These are phyloP conservation scores for Trichoderma sp. DNA, from an alignment of 2,329 filamentous ascomycete genomes.

Conservation along the genomic window DNA sequence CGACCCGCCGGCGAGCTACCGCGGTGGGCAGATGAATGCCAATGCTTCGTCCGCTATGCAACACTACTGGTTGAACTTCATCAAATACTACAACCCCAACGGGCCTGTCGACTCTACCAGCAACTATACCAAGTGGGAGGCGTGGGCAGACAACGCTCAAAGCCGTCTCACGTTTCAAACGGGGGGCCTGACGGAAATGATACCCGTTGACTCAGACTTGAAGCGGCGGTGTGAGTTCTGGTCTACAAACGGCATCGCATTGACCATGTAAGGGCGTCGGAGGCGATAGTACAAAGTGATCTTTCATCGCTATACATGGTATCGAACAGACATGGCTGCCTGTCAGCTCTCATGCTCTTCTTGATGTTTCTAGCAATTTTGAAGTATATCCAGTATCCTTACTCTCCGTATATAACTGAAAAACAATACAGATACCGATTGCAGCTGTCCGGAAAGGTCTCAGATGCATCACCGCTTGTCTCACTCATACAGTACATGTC, in stretches of 20 bases:
- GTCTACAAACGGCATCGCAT: conserved; percentile 27
- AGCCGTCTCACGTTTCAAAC: conserved; percentile 46
- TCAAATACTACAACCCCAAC: conserved; percentile 68
- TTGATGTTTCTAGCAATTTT: not conserved
- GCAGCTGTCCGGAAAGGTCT: not conserved
- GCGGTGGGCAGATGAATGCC: conserved; percentile 53
- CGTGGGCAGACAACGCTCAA: conserved; percentile 40
- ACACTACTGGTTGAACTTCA: conserved; percentile 74
- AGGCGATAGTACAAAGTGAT: not conserved
- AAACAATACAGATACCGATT: not conserved
- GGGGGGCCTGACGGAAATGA: conserved; percentile 44
- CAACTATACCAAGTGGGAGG: conserved; percentile 38
- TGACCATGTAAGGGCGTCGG: conserved; percentile 28
- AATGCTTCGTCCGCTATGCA: conserved; percentile 63
- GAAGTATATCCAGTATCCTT: not conserved
- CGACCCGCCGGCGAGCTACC: conserved; percentile 59
- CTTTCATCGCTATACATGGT: not conserved
- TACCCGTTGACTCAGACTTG: conserved; percentile 34
- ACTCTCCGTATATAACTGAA: not conserved
- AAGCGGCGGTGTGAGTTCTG: conserved; percentile 35
- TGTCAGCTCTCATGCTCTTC: too few relatives aligned
- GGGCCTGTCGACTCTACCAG: not conserved
- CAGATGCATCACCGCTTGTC: not conserved
- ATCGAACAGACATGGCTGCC: not conserved
- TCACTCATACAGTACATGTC: not conserved